These are phyloP conservation scores for Mycena citricolor DNA, from an alignment of 1,284 basidiomycete genomes.

Conservation along the genomic window DNA sequence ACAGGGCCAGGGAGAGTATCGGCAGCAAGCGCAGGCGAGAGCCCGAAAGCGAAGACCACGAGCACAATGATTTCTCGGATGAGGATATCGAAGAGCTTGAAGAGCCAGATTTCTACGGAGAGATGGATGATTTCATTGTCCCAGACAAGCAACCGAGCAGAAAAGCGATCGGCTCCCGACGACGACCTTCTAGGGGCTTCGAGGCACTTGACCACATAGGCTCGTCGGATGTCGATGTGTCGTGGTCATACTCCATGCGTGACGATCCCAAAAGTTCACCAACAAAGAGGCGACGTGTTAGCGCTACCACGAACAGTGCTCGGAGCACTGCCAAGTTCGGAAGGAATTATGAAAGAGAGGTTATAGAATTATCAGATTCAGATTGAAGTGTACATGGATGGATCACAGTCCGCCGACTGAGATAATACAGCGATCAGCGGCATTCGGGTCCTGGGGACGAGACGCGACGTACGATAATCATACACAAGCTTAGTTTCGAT, in stretches of 20 bases:
- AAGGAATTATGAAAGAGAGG: slow-evolving; percentile 8
- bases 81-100: too few species aligned
- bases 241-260: slow-evolving; percentile 19
- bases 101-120: too few species aligned
- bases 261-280: slow-evolving; percentile 4
- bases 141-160: slow-evolving; percentile 6
- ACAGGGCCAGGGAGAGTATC: slow-evolving; percentile 3
- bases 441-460: neutral
- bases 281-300: slow-evolving; percentile 17
- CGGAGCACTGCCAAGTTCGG: slow-evolving; percentile 1
- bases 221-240: slow-evolving; percentile 1
- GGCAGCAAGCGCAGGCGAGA: slow-evolving; percentile 17
- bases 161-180: neutral
- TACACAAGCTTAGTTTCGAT: slow-evolving; percentile 62
- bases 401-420: neutral
- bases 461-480: slow-evolving; percentile 47
- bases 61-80: slow-evolving; percentile 11
- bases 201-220: slow-evolving; percentile 11
- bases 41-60: slow-evolving; percentile 15
- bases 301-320: too few species aligned
- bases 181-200: neutral
- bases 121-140: slow-evolving; percentile 18
- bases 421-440: slow-evolving; percentile 5
- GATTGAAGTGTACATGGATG: slow-evolving; percentile 1
- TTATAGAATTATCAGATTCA: slow-evolving; percentile 17